phyloP scores from a whole-genome alignment of 2,329 filamentous ascomycete genomes.

The Simplicillium sp. region DNA sequence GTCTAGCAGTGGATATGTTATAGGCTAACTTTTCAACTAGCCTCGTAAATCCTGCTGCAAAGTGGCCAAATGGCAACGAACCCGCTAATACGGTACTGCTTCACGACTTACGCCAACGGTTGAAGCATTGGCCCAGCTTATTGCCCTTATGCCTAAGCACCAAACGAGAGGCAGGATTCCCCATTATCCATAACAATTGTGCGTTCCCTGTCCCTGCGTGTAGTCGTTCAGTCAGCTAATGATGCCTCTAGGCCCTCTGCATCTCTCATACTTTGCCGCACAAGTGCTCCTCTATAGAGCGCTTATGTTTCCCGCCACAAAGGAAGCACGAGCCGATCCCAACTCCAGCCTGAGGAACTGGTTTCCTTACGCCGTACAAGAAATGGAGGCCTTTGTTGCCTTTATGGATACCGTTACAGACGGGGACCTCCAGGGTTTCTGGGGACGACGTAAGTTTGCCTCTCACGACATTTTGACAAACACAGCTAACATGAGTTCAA shows the following conservation, averaged over 20 bases:
- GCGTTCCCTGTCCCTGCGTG: conserved; percentile 1
- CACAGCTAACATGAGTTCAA: conserved; percentile 2
- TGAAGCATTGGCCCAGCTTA: conserved; percentile 25
- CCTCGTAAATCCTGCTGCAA: conserved; percentile 13
- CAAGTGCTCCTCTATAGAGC: conserved; percentile 32
- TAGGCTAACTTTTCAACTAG: conserved; percentile 10
- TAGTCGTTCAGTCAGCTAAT: background rate
- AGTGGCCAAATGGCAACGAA: conserved; percentile 9
- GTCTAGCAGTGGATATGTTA: background rate
- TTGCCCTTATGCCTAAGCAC: conserved; percentile 25
- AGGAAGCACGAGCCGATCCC: conserved; percentile 24
- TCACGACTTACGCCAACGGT: conserved; percentile 14
- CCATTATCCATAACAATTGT: conserved; percentile 15
- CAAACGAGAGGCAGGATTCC: conserved; percentile 6
- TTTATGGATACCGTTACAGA: conserved; percentile 26
- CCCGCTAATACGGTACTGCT: conserved; percentile 12
- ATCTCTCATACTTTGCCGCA: conserved; percentile 30
- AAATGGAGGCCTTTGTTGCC: conserved; percentile 25
- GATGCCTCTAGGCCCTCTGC: conserved; percentile 22
- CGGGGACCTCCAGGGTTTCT: conserved; percentile 29
- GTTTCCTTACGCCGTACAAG: conserved; percentile 21
- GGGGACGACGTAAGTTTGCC: conserved; percentile 29
- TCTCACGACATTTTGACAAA: background rate
- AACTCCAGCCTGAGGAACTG: conserved; percentile 24
- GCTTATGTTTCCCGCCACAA: conserved; percentile 34